Percentiles rank a stretch among this genome's conserved stretches.
These are phyloP conservation scores for Trichomonascus vanleenenianus DNA, from an alignment of 805 yeast species.

Conservation along the genomic window DNA sequence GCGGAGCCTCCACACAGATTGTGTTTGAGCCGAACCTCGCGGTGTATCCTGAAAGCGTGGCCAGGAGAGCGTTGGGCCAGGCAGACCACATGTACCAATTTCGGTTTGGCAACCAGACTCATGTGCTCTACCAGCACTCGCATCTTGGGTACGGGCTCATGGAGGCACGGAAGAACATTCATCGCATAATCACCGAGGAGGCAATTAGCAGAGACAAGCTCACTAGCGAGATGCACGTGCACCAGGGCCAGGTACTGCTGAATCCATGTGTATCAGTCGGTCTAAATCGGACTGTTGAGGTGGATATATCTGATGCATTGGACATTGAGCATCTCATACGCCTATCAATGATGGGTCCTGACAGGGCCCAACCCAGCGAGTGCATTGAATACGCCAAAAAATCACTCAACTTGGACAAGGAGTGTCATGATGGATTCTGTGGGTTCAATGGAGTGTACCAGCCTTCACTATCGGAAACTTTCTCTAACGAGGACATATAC, in stretches of 20 bases:
- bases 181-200: constrained; percentile 50
- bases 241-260: constrained; percentile 33
- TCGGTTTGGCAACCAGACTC: constrained; percentile 72
- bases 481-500: constrained; percentile 69
- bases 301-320: not conserved
- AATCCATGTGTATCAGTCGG: constrained; percentile 94
- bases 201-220: constrained; percentile 21
- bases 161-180: constrained; percentile 84
- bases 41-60: constrained; percentile 52
- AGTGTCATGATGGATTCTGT: constrained; percentile 73
- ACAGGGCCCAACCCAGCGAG: constrained; percentile 58
- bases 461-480: constrained; percentile 78
- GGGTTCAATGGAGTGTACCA: constrained; percentile 97
- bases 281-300: constrained; percentile 58
- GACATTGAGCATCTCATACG: not conserved
- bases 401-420: constrained; percentile 72
- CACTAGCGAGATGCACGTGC: constrained; percentile 36
- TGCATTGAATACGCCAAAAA: constrained; percentile 81
- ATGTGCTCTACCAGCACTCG: constrained; percentile 82
- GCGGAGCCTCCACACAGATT: constrained; percentile 98
- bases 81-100: constrained; percentile 85
- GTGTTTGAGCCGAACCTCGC: constrained; percentile 67
- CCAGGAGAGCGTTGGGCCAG: constrained; percentile 41
- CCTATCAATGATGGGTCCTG: constrained; percentile 61
- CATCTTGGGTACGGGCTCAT: constrained; percentile 94